Conservation (phyloP, 2,329 filamentous ascomycete species). For the Periglandula ipomoeae region DNA sequence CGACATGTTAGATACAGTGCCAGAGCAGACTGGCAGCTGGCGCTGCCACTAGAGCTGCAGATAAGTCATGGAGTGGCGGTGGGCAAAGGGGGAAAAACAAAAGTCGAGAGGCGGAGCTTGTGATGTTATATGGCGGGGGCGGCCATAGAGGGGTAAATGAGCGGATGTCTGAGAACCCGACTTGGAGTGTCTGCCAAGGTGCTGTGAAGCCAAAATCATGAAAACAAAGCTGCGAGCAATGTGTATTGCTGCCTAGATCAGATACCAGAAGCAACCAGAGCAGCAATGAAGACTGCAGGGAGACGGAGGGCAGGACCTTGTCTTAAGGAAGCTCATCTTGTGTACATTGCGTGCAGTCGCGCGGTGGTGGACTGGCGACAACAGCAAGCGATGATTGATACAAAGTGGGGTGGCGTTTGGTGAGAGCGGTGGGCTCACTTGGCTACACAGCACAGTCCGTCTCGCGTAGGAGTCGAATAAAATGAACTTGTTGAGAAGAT, state of each 20-base stretch:
- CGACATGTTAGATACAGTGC: constrained; percentile 4
- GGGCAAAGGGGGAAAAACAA: background rate
- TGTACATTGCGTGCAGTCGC: constrained; percentile 25
- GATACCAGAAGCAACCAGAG: background rate
- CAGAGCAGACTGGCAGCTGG: constrained; percentile 11
- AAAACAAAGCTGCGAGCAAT: background rate
- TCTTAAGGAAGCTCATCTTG: constrained; percentile 35
- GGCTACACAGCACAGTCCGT: background rate
- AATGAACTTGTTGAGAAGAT: background rate
- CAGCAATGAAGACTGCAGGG: background rate
- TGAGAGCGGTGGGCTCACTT: background rate
- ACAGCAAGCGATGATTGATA: background rate
- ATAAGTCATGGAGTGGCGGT: constrained; percentile 2
- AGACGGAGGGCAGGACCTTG: constrained; percentile 22
- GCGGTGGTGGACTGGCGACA: constrained; percentile 13
- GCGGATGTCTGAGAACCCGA: background rate
- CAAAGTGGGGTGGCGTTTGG: background rate
- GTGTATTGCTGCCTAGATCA: background rate
- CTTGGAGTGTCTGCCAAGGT: background rate
- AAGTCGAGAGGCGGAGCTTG: constrained; percentile 2
- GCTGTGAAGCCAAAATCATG: background rate
- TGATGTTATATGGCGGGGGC: constrained; percentile 2
- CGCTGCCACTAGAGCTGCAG: constrained; percentile 6
- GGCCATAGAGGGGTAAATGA: background rate
- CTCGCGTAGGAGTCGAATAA: background rate